These are phyloP conservation scores for Thymus quinquecostatus DNA, from an alignment of 257 asterid species.

Conservation along the genomic window DNA sequence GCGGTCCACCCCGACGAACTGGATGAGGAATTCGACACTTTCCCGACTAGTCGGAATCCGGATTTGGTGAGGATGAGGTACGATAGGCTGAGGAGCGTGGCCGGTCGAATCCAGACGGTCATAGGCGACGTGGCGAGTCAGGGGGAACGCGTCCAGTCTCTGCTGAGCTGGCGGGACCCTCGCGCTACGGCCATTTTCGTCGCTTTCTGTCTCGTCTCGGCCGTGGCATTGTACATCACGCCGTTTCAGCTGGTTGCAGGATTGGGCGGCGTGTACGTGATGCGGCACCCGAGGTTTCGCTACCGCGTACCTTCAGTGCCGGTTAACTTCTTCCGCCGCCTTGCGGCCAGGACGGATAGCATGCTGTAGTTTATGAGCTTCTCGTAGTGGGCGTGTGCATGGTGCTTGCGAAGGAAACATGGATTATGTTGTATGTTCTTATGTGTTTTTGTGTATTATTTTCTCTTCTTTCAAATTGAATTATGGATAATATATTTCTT, in stretches of 20 bases:
- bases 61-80: constrained; percentile 82
- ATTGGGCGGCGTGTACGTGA: constrained; percentile 62
- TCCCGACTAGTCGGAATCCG: constrained; percentile 73
- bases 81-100: constrained; percentile 82
- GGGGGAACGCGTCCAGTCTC: constrained; percentile 72
- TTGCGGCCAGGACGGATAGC: constrained; percentile 74
- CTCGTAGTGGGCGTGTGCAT: background rate
- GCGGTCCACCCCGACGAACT: constrained; percentile 76
- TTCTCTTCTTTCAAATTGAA: background rate
- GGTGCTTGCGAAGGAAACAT: too few relatives aligned
- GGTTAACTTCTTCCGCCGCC: constrained; percentile 76
- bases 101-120: constrained; percentile 83
- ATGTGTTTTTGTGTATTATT: constrained; percentile 11
- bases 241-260: constrained; percentile 86
- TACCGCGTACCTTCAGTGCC: constrained; percentile 78
- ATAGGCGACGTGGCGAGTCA: constrained; percentile 90
- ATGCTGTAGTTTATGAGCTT: constrained; percentile 44
- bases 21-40: constrained; percentile 84
- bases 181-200: constrained; percentile 86
- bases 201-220: constrained; percentile 73
- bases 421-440: too few relatives aligned
- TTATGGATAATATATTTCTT: constrained; percentile 13
- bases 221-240: constrained; percentile 69
- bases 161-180: constrained; percentile 92
- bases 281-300: constrained; percentile 95